phyloP scores from a whole-genome alignment of 331 rosid species.

The Acacia pycnantha region DNA sequence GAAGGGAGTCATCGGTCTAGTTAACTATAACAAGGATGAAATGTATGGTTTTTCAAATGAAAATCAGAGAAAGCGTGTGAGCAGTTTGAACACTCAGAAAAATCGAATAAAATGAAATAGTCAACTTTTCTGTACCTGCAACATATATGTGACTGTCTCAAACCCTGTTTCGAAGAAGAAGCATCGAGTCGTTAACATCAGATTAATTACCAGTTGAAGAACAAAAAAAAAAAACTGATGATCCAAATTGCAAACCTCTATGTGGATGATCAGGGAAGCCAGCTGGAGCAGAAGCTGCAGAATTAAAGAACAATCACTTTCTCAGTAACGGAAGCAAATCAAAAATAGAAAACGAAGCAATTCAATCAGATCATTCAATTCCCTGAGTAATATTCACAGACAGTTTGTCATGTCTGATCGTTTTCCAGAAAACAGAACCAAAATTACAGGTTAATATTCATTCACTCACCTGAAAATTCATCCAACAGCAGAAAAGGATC shows the following conservation, averaged over 20 bases:
- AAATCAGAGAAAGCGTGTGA: background rate
- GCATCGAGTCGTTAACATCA: slow-evolving; percentile 16
- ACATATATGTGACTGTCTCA: slow-evolving; percentile 96
- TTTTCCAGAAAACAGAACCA: background rate
- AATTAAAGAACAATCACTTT: slow-evolving; percentile 18
- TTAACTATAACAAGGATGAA: background rate
- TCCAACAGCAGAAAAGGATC: slow-evolving; percentile 91
- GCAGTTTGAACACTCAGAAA: background rate
- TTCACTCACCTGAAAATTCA: slow-evolving; percentile 82
- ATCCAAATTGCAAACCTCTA: slow-evolving; percentile 51
- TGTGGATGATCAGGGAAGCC: slow-evolving; percentile 98
- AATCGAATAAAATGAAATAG: background rate
- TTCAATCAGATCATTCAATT: no score
- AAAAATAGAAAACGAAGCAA: background rate
- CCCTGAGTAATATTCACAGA: background rate
- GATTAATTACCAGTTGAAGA: slow-evolving; percentile 19
- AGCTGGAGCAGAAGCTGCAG: slow-evolving; percentile 84
- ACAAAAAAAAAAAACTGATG: background rate
- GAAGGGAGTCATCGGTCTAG: background rate
- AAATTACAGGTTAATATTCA: slow-evolving; percentile 6
- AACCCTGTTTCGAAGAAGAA: slow-evolving; percentile 53
- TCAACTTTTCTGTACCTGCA: slow-evolving; percentile 61
- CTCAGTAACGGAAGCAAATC: background rate
- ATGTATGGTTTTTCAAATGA: background rate
- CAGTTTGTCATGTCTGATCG: background rate